Evolutionary conservation across 108 stramenopile species (phyloP).

Genomic region (Nitzschia putrida): DNA sequence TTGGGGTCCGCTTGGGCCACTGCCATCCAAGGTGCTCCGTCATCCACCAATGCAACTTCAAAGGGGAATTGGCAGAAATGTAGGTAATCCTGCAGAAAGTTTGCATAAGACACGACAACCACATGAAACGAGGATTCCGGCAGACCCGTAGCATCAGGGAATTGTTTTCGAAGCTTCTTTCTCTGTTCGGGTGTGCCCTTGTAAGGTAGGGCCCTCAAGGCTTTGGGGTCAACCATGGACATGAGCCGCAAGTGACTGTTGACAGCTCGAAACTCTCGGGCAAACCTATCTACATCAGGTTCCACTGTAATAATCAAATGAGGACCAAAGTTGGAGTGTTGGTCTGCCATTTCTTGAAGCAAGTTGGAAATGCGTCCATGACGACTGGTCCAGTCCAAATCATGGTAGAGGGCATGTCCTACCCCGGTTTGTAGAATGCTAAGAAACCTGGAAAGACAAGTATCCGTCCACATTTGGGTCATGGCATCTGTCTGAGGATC

Average conservation of each 20-base stretch:
- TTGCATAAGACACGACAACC: slow-evolving; percentile 65
- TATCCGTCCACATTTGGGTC: slow-evolving; percentile 53
- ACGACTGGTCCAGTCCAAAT: slow-evolving; percentile 67
- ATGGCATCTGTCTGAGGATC: slow-evolving; percentile 27
- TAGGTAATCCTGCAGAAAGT: slow-evolving; percentile 70
- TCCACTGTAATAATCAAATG: slow-evolving; percentile 77
- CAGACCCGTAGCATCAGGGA: slow-evolving; percentile 59
- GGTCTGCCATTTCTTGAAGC: slow-evolving; percentile 47
- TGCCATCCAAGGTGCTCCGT: slow-evolving; percentile 77
- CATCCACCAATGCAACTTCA: slow-evolving; percentile 73
- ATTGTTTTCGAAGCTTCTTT: slow-evolving; percentile 62
- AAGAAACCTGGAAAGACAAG: slow-evolving; percentile 63
- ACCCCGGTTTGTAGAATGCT: slow-evolving; percentile 62
- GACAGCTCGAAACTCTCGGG: slow-evolving; percentile 62
- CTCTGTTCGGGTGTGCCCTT: slow-evolving; percentile 50
- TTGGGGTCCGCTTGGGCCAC: slow-evolving; percentile 71
- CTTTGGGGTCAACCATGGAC: slow-evolving; percentile 21
- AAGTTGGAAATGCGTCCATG: slow-evolving; percentile 65
- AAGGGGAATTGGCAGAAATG: slow-evolving; percentile 84
- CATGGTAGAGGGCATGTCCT: slow-evolving; percentile 77
- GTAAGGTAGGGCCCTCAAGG: slow-evolving; percentile 58
- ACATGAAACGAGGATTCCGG: slow-evolving; percentile 77
- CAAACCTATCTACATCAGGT: slow-evolving; percentile 50
- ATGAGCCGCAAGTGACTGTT: slow-evolving; percentile 46
- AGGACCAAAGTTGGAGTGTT: slow-evolving; percentile 59